Conservation (phyloP, 2,329 filamentous ascomycete genomes). For the Colletotrichum navitas region DNA sequence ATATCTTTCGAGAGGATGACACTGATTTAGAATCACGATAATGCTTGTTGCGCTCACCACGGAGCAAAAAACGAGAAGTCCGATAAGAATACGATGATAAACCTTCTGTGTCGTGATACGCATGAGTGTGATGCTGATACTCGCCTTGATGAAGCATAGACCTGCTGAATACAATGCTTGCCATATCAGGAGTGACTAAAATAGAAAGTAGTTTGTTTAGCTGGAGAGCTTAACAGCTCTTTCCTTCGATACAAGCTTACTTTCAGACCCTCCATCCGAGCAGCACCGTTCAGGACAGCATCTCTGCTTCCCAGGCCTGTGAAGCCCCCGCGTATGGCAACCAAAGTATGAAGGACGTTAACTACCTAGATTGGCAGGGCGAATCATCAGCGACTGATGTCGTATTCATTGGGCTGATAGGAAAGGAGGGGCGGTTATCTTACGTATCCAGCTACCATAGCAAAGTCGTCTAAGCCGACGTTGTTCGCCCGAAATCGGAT, state of each 20-base stretch:
- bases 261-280: not conserved
- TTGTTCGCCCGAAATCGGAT: not conserved
- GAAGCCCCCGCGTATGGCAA: not conserved
- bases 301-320: not conserved
- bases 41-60: conserved; percentile 44
- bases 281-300: not conserved
- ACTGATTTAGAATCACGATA: conserved; percentile 44
- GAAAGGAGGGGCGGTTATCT: no score
- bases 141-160: conserved; percentile 44
- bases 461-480: not conserved
- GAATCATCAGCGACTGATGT: no score
- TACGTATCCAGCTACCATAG: not conserved
- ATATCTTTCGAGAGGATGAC: conserved; percentile 45
- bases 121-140: conserved; percentile 48
- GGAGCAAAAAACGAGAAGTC: not conserved
- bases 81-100: conserved; percentile 40
- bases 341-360: not conserved
- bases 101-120: conserved; percentile 45
- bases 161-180: not conserved
- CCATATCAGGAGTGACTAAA: not conserved
- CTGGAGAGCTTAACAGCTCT: not conserved
- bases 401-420: no score
- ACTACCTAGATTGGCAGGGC: not conserved
- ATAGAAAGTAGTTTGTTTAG: not conserved
- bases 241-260: not conserved